Base-by-base conservation (phyloP, 139 green algal species). In the Tetradesmus lagerheimii region DNA sequence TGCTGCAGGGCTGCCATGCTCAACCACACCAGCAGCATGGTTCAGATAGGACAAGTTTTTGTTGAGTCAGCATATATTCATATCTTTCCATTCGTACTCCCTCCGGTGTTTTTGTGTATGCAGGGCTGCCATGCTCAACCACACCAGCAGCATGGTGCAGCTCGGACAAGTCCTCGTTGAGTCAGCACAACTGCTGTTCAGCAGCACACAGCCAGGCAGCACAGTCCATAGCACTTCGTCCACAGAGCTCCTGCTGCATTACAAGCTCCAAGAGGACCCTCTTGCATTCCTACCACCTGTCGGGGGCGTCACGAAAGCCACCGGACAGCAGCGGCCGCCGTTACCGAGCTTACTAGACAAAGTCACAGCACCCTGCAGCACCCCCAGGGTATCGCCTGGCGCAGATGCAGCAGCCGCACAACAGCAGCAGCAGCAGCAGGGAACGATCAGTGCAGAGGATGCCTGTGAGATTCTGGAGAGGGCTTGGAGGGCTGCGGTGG, bases 61-160 rank as follows among this genome's bases (percentile, higher is more conserved):
- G n/a, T n/a, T n/a, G n/a, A n/a, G n/a, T n/a, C n/a, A n/a, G n/a
- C n/a, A n/a, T n/a, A n/a, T n/a, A n/a, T n/a, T n/a, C n/a, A n/a
- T n/a, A n/a, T n/a, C n/a, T n/a, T n/a, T n/a, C n/a, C n/a, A n/a
- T n/a, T n/a, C n/a, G n/a, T n/a, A n/a, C n/a, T n/a, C n/a, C n/a
- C n/a, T n/a, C n/a, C n/a, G n/a, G n/a, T n/a, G n/a, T n/a, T n/a
- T n/a, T n/a, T n/a, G n/a, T n/a, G 57, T 23, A 31, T 71, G 57
- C 57, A 71, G 57, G 25, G 57, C 57, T 8, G 57, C 57, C 23
- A 43, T 80, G 34, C 75, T 80, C 75, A 80, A 80, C 75, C 75
- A 80, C 75, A 80, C 75, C 34, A 45, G 75, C 75, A 80, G 75
- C 75, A 80, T 80, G 75, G 75, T 80, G 75, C 57, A 78, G n/a